Base-by-base conservation (phyloP, 2,329 filamentous ascomycete genomes). In the Pseudocercospora macadamiae region DNA sequence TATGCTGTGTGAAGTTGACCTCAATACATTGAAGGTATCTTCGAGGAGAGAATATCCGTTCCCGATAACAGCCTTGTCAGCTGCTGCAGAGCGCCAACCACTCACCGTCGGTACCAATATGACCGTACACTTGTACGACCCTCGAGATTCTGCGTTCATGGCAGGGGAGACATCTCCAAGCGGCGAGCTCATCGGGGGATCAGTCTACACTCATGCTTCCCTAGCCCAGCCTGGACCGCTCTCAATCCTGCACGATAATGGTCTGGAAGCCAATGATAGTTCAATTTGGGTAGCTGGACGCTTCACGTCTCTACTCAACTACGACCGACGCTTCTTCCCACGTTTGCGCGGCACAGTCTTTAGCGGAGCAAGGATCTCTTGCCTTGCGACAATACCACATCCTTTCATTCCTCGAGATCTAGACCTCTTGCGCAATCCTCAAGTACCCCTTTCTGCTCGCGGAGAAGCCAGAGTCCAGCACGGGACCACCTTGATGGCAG, bases 261-360 rank as follows among this genome's bases (percentile, higher is more conserved):
- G 78, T 7, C 77, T 84, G 1, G 83, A 81, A 0, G 74, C 78
- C 7, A 76, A 78, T 49, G 80, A 84, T 62, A 80, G 86, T 16
- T 89, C 95, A 26, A 95, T 97, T 37, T 93, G 93, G 77, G 86
- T 97, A 32, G 91, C 89, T 3, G 93, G 93, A 0, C 86, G 93
- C 14, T 97, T 97, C 71, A 89, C 92, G 3, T 93, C 87, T 68
- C 90, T 97, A 57, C 79, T 97, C 3, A 89, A 91, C 70, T 97
- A 96, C 75, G 92, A 97, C 71, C 85, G 92, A 3, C 88, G 93
- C 44, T 91, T 85, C 74, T 96, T 97, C 68, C 90, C 91, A 0
- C 84, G 84, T 14, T 83, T 96, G 6, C 83, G 86, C 60, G 88
- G 86, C 4, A 91, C 91, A 0, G 87, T 96, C 8, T 87, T 96